phyloP scores from a whole-genome alignment of 2,329 filamentous ascomycete species.

The Cryphonectria parasitica region DNA sequence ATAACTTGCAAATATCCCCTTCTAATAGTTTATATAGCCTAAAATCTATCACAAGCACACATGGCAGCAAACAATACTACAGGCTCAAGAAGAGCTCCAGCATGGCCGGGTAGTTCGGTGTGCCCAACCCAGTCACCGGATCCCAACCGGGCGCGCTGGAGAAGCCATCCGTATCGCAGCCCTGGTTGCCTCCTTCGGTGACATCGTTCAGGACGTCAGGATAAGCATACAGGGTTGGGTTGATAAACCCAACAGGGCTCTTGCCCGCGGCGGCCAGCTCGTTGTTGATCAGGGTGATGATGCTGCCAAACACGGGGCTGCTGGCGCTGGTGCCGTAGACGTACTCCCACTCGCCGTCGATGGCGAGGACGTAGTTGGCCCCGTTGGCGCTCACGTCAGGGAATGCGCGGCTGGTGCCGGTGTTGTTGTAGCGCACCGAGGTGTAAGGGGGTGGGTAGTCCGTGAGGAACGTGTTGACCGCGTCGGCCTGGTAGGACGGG shows the following conservation, averaged over 20 bases:
- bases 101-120: slow-evolving; percentile 35
- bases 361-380: slow-evolving; percentile 26
- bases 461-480: slow-evolving; percentile 23
- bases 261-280: slow-evolving; percentile 24
- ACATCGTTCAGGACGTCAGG: slow-evolving; percentile 33
- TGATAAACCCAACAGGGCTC: slow-evolving; percentile 29
- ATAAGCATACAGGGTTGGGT: slow-evolving; percentile 25
- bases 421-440: slow-evolving; percentile 26
- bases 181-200: slow-evolving; percentile 34
- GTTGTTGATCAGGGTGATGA: slow-evolving; percentile 28
- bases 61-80: slow-evolving; percentile 2
- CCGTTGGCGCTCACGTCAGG: slow-evolving; percentile 28
- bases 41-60: background rate
- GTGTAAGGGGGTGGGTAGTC: slow-evolving; percentile 26
- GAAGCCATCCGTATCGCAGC: slow-evolving; percentile 36
- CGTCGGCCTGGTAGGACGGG: slow-evolving; percentile 27
- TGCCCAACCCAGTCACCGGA: slow-evolving; percentile 36
- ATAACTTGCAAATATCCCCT: no score
- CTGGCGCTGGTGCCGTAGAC: slow-evolving; percentile 27
- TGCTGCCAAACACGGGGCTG: slow-evolving; percentile 24
- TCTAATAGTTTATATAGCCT: background rate
- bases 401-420: slow-evolving; percentile 22
- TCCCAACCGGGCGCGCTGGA: slow-evolving; percentile 36
- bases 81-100: slow-evolving; percentile 34
- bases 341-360: slow-evolving; percentile 24